Evolutionary conservation across 2,329 filamentous ascomycete genomes (phyloP).

Genomic region (Alternaria sp.): DNA sequence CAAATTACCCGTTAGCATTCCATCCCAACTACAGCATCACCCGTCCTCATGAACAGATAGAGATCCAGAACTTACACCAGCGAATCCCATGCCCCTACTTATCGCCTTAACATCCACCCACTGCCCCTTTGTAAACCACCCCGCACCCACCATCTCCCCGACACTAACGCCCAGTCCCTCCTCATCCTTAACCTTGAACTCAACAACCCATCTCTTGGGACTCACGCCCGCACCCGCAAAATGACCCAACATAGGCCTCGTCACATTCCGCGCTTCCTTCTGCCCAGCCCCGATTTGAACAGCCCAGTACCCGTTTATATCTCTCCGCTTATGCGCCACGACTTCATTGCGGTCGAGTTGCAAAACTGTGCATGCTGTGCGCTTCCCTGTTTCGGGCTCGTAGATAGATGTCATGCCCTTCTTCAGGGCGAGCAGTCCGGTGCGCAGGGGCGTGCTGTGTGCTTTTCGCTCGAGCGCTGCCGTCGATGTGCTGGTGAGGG

Average conservation of each 20-base stretch:
- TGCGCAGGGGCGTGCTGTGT: slow-evolving; percentile 68
- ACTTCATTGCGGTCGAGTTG: slow-evolving; percentile 94
- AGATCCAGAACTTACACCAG: slow-evolving; percentile 63
- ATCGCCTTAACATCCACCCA: slow-evolving; percentile 84
- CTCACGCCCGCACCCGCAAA: slow-evolving; percentile 81
- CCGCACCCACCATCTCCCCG: slow-evolving; percentile 77
- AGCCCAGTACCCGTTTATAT: slow-evolving; percentile 87
- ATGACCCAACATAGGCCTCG: slow-evolving; percentile 84
- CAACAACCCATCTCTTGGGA: slow-evolving; percentile 81
- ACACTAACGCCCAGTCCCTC: slow-evolving; percentile 75
- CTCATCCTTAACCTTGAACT: slow-evolving; percentile 83
- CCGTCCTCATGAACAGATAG: background rate
- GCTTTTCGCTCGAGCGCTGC: slow-evolving; percentile 66
- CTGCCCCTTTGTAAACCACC: slow-evolving; percentile 90
- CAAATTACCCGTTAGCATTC: slow-evolving; percentile 5
- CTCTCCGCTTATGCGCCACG: slow-evolving; percentile 80
- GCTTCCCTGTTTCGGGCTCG: slow-evolving; percentile 74
- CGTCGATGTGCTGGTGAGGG: slow-evolving; percentile 62
- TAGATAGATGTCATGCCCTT: slow-evolving; percentile 96
- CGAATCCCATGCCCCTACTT: slow-evolving; percentile 89
- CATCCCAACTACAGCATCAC: background rate
- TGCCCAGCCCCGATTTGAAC: slow-evolving; percentile 86
- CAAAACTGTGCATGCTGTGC: slow-evolving; percentile 87
- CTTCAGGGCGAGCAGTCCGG: slow-evolving; percentile 85
- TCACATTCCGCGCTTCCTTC: slow-evolving; percentile 75